These are phyloP conservation scores for Rhodotorula sp. DNA, from an alignment of 1,284 basidiomycete genomes.

Conservation along the genomic window DNA sequence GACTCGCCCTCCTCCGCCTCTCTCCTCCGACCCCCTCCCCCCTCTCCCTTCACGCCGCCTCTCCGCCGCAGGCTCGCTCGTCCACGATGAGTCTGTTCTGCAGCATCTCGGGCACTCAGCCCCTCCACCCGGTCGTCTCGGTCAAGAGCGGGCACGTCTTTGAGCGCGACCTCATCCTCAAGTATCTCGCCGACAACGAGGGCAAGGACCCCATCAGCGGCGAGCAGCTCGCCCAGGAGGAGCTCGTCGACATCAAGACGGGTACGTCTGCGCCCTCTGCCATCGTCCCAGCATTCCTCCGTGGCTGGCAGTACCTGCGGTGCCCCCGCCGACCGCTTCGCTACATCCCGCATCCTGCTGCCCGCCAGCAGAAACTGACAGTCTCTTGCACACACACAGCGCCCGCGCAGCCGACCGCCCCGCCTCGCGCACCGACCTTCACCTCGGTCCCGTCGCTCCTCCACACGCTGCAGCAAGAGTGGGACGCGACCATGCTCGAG, in stretches of 20 bases:
- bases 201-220: constrained; percentile 94
- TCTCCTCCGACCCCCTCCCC: background rate
- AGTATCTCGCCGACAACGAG: constrained; percentile 87
- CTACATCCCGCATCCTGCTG: background rate
- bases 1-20: background rate
- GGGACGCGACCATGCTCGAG: constrained; percentile 83
- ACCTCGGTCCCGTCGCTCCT: constrained; percentile 91
- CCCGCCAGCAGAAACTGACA: background rate
- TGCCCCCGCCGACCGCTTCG: too few species aligned
- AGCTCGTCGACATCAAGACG: constrained; percentile 88
- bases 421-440: constrained; percentile 84
- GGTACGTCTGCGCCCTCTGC: constrained; percentile 57
- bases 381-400: constrained; percentile 23
- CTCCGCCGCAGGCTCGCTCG: background rate
- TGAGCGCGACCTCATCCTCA: constrained; percentile 89
- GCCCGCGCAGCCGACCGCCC: constrained; percentile 62
- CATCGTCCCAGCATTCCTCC: too few species aligned
- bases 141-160: constrained; percentile 90
- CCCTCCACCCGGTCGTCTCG: constrained; percentile 91
- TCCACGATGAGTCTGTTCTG: constrained; percentile 36
- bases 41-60: background rate
- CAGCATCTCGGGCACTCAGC: constrained; percentile 82
- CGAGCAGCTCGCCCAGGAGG: constrained; percentile 84
- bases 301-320: background rate
- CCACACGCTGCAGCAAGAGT: constrained; percentile 92